A percentile compares a stretch with the other conserved stretches of the same genome.
Conservation (phyloP, 1,139 yeast genomes). For the Petasospora rhodanensis region DNA sequence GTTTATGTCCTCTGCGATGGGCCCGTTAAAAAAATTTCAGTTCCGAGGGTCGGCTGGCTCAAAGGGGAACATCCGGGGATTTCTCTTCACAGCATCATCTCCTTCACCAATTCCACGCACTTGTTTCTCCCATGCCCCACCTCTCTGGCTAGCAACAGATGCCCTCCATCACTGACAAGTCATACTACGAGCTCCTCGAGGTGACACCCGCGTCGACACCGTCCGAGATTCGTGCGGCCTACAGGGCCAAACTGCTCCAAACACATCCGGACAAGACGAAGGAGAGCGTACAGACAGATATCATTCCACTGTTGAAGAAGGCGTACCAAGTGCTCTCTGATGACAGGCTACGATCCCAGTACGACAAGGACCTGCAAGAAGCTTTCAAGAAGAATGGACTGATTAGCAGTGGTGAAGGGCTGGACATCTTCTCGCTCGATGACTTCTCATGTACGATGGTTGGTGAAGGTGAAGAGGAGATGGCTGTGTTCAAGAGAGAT, state of each 20-base stretch:
- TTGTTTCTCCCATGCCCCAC: too few relatives aligned
- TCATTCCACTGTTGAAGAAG: conserved; percentile 42
- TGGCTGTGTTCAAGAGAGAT: conserved; percentile 39
- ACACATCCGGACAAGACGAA: conserved; percentile 74
- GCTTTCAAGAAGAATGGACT: conserved; percentile 44
- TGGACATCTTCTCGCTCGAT: conserved; percentile 61
- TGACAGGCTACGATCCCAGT: conserved; percentile 35
- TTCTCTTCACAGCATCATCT: too few relatives aligned
- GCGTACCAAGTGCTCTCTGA: conserved; percentile 58
- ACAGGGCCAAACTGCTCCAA: conserved; percentile 50
- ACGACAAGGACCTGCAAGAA: conserved; percentile 43
- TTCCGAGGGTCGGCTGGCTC: too few relatives aligned
- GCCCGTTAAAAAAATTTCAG: too few relatives aligned
- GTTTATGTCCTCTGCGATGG: too few relatives aligned
- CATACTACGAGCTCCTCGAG: conserved; percentile 51
- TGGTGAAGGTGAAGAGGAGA: conserved; percentile 29
- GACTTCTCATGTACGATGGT: conserved; percentile 42
- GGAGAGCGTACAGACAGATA: conserved; percentile 20
- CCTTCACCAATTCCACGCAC: too few relatives aligned
- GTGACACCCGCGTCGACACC: conserved; percentile 36
- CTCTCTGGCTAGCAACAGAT: too few relatives aligned
- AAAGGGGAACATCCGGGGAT: too few relatives aligned
- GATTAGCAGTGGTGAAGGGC: conserved; percentile 55
- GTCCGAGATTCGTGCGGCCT: conserved; percentile 54
- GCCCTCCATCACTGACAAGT: conserved; percentile 5